phyloP scores from a whole-genome alignment of 768 basidiomycete species.

The Lanmaoa rubissima region DNA sequence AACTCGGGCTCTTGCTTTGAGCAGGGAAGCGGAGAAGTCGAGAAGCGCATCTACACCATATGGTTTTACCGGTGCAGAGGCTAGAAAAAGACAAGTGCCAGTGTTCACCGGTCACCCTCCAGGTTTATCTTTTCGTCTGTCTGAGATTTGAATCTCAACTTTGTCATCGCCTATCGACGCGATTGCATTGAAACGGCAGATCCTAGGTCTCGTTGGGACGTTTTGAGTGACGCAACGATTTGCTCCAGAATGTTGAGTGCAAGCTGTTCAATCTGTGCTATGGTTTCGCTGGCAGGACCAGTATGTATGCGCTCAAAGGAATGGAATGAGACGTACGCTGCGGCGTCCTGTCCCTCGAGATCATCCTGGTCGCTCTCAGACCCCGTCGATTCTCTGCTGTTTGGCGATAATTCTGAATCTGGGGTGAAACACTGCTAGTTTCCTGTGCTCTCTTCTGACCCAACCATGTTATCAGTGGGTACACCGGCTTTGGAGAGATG shows the following conservation, averaged over 20 bases:
- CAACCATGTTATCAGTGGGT: background rate
- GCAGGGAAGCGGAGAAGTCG: conserved; percentile 39
- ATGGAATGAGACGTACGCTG: conserved; percentile 5
- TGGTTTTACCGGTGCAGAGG: background rate
- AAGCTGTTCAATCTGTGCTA: conserved; percentile 29
- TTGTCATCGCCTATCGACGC: conserved; percentile 16
- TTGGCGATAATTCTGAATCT: background rate
- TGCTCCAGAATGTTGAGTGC: conserved; percentile 33
- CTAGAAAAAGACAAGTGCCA: background rate
- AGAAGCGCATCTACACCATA: conserved; percentile 7
- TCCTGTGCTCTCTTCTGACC: background rate
- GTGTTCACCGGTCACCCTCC: conserved; percentile 36
- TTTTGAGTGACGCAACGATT: conserved; percentile 21
- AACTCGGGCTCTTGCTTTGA: conserved; percentile 35
- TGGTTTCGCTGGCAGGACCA: conserved; percentile 20
- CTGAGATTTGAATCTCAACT: conserved; percentile 35
- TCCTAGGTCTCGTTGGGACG: background rate
- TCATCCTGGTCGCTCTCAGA: conserved; percentile 17
- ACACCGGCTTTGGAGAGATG: no score
- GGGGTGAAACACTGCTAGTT: background rate
- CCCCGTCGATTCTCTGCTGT: background rate
- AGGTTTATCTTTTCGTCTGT: conserved; percentile 33
- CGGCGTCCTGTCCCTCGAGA: background rate
- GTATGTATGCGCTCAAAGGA: background rate
- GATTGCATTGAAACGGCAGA: background rate